Conservation (phyloP, 371 early-diverging fungal species). For the Apophysomyces trapeziformis region DNA sequence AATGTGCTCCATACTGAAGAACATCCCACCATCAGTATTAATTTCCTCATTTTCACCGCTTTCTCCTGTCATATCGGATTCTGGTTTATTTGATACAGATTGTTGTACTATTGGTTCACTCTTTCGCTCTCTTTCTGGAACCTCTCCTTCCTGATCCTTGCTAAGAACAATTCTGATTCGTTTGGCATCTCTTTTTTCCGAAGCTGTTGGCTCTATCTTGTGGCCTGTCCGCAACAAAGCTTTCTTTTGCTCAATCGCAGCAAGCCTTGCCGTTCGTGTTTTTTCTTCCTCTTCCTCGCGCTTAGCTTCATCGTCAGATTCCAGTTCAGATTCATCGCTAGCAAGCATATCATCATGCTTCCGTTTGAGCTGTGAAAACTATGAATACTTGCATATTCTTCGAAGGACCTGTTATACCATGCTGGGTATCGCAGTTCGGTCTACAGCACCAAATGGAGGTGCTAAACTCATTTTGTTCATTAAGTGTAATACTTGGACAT, state of each 20-base stretch:
- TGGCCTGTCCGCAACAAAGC: background rate
- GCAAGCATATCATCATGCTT: slow-evolving; percentile 50
- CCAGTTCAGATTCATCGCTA: slow-evolving; percentile 65
- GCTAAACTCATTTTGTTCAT: slow-evolving; percentile 78
- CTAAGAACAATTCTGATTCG: slow-evolving; percentile 13
- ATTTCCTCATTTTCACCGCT: background rate
- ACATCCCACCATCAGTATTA: background rate
- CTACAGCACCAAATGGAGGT: slow-evolving; percentile 61
- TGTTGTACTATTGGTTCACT: slow-evolving; percentile 21
- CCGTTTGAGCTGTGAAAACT: slow-evolving; percentile 23
- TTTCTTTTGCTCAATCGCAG: slow-evolving; percentile 18
- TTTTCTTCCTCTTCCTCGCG: slow-evolving; percentile 32
- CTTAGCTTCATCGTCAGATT: slow-evolving; percentile 40
- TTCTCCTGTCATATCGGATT: too few relatives aligned
- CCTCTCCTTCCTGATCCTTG: slow-evolving; percentile 7
- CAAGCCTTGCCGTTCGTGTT: slow-evolving; percentile 23
- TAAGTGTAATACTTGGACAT: slow-evolving; percentile 68
- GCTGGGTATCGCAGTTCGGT: slow-evolving; percentile 34
- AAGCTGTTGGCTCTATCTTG: too few relatives aligned
- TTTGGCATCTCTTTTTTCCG: background rate
- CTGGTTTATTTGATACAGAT: slow-evolving; percentile 4
- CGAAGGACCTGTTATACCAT: slow-evolving; percentile 20
- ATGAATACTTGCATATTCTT: background rate
- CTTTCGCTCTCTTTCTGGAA: slow-evolving; percentile 15
- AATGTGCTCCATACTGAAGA: background rate